These are phyloP conservation scores for Quercus bicolor DNA, from an alignment of 306 rosid genomes.

Conservation along the genomic window DNA sequence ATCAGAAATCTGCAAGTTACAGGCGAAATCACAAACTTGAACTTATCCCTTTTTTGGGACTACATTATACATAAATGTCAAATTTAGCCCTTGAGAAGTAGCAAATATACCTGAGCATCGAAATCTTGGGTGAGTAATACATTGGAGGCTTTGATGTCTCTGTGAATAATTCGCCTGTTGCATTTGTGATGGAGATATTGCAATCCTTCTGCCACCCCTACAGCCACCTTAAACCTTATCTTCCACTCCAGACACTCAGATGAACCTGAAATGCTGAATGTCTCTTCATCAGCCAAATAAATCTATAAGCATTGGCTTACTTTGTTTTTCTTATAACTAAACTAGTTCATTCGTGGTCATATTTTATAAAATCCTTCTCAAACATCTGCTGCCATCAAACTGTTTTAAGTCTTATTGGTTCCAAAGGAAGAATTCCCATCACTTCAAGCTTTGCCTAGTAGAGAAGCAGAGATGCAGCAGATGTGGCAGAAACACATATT, in stretches of 20 bases:
- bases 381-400: no score
- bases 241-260: conserved; percentile 64
- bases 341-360: no score
- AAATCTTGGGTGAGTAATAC: conserved; percentile 58
- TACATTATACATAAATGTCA: background rate
- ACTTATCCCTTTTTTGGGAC: background rate
- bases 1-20: conserved; percentile 73
- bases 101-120: conserved; percentile 64
- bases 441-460: no score
- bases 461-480: background rate
- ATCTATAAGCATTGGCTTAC: background rate
- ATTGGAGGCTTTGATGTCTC: conserved; percentile 97
- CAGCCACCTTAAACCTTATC: conserved; percentile 68
- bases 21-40: background rate
- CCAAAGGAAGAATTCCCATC: no score
- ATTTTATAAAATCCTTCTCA: no score
- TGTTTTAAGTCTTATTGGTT: no score
- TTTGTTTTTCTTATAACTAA: no score
- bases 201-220: conserved; percentile 83
- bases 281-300: conserved; percentile 20
- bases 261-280: conserved; percentile 50
- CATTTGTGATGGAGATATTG: conserved; percentile 78
- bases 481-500: no score
- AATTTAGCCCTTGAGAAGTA: background rate
- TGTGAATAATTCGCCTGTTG: conserved; percentile 81